Evolutionary conservation across 2,329 filamentous ascomycete genomes (phyloP), one percentile per base, ranked within the genome.

Genomic region (Fusarium longipes): DNA sequence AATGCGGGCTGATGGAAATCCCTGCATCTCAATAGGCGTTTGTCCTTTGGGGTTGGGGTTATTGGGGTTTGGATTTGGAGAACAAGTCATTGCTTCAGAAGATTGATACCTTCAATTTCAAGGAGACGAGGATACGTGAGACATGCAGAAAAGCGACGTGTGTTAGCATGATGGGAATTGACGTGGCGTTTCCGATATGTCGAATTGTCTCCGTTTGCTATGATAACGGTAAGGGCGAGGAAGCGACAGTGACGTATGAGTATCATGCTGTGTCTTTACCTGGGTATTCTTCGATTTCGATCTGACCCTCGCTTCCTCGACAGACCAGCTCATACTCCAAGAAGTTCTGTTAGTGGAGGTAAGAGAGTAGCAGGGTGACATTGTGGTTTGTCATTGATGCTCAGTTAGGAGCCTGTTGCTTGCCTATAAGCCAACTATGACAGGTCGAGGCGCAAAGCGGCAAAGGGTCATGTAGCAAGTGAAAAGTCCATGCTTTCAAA

Each of bases 11-110:
- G 54, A 65, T 72, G 57, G 43, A 55, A 73, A 73, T 70, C 71
- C 71, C 67, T 73, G 71, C 65, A 60, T 66, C 56, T 70, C 68
- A 48, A 65, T 71, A 64, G 73, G 68, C 57, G 58, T n/a, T n/a
- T 30, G 42, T 44, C 40, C 32, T 57, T 63, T 63, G 61, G 55
- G 60, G 66, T 59, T 63, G 61, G 55, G 60, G 66, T 59, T 48
- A 49, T 58, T 70, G 64, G 64, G 51, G 57, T 57, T 51, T 30
- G 29, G 43, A 52, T 44, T 57, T 56, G 59, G 54, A 65, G 58
- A 62, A 51, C 30, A 39, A 57, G 49, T 27, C 39, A 35, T 38
- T 57, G 44, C 36, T 62, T 59, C 33, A 24, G n/a, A 49, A 39
- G 50, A 32, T 66, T 18, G 25, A 59, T 15, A 30, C 38, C 36